A percentile compares a stretch with the other conserved stretches of the same genome.
Conservation (phyloP, 2,329 filamentous ascomycete genomes). For the Chaetomium sp. region DNA sequence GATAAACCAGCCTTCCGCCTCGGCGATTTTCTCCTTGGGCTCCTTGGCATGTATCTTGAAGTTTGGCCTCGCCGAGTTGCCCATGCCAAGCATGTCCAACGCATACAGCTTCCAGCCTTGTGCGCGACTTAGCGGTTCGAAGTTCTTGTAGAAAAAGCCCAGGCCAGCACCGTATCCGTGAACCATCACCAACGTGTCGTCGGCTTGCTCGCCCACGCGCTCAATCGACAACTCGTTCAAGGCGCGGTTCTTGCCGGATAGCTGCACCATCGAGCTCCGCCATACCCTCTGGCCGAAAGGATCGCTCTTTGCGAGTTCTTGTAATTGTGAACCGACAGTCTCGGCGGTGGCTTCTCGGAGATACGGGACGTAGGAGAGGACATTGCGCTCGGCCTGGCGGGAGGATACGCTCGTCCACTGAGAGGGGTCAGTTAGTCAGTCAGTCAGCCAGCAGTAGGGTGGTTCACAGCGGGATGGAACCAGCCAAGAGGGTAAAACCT, state of each 20-base stretch:
- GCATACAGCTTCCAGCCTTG: constrained; percentile 88
- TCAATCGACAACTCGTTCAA: constrained; percentile 94
- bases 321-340: constrained; percentile 41
- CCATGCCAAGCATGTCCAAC: constrained; percentile 94
- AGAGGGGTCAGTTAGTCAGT: constrained; percentile 16
- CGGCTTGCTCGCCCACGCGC: constrained; percentile 72
- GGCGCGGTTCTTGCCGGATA: constrained; percentile 82
- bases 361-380: constrained; percentile 83
- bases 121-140: constrained; percentile 78
- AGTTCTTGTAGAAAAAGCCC: constrained; percentile 98
- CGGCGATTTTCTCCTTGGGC: constrained; percentile 76
- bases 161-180: constrained; percentile 96
- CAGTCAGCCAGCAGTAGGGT: background rate
- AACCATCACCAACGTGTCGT: constrained; percentile 90
- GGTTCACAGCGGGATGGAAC: background rate
- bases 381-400: constrained; percentile 80
- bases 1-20: constrained; percentile 94
- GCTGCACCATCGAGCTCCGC: constrained; percentile 79
- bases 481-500: constrained; percentile 41
- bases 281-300: constrained; percentile 84
- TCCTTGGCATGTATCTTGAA: constrained; percentile 87
- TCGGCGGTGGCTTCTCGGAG: constrained; percentile 69
- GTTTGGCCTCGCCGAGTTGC: constrained; percentile 77
- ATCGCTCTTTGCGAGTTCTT: constrained; percentile 56
- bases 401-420: constrained; percentile 88